phyloP scores from a whole-genome alignment of 331 rosid species.

The Prunus yedoensis region DNA sequence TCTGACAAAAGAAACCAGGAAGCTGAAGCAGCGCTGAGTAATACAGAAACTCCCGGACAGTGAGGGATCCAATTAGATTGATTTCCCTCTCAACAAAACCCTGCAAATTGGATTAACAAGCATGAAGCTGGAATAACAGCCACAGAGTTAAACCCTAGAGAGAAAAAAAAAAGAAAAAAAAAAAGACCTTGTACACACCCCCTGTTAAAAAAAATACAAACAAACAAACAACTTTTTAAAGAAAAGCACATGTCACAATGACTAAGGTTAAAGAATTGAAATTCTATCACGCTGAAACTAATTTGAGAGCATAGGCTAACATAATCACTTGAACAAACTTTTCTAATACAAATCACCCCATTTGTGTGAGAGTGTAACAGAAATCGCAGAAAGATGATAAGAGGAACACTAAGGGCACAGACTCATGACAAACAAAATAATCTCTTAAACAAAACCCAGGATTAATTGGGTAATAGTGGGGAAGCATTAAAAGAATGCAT shows the following conservation, averaged over 20 bases:
- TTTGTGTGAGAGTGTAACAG: background rate
- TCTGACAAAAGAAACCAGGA: constrained; percentile 97
- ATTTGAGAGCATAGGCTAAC: background rate
- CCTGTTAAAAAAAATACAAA: background rate
- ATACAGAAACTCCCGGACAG: constrained; percentile 90
- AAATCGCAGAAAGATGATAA: background rate
- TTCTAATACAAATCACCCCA: background rate
- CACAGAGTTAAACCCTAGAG: constrained; percentile 5
- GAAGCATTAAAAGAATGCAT: background rate
- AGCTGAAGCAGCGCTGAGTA: constrained; percentile 94
- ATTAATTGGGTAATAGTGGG: background rate
- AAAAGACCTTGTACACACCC: background rate
- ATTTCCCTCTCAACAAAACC: constrained; percentile 94
- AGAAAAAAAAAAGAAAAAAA: background rate
- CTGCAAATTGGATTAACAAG: constrained; percentile 41
- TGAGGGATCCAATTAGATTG: constrained; percentile 89
- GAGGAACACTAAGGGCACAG: background rate
- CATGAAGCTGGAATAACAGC: constrained; percentile 7
- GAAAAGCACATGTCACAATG: background rate
- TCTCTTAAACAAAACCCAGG: background rate
- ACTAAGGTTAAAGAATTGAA: no score
- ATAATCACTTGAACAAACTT: background rate
- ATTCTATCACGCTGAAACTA: background rate
- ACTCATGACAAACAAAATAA: background rate
- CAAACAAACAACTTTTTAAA: background rate